Conservation (phyloP, 2,329 filamentous ascomycete genomes). For the Lasiodiplodia hormozganensis region DNA sequence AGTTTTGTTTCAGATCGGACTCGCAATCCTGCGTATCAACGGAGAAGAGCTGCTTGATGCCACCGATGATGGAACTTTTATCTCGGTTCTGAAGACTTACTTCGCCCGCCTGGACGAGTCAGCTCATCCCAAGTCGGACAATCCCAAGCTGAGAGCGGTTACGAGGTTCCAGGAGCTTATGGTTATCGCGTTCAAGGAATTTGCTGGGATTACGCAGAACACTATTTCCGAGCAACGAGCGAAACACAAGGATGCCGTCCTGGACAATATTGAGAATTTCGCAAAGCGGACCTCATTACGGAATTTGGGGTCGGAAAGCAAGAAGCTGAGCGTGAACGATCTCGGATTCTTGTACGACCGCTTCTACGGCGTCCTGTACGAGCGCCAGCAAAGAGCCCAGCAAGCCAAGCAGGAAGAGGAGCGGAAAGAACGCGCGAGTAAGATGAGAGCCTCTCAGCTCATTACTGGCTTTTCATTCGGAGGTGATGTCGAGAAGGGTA, state of each 20-base stretch:
- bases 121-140: constrained; percentile 93
- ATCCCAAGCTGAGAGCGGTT: constrained; percentile 90
- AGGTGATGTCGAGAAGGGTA: constrained; percentile 74
- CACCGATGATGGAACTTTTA: constrained; percentile 93
- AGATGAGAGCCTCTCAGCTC: constrained; percentile 59
- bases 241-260: constrained; percentile 92
- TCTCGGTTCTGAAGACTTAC: constrained; percentile 93
- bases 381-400: constrained; percentile 82
- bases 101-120: constrained; percentile 94
- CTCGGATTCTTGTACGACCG: constrained; percentile 90
- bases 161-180: constrained; percentile 98
- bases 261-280: constrained; percentile 96
- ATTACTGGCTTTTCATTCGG: constrained; percentile 55
- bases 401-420: constrained; percentile 71
- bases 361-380: constrained; percentile 91
- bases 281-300: constrained; percentile 95
- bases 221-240: constrained; percentile 87
- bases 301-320: constrained; percentile 95
- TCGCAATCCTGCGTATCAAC: constrained; percentile 97
- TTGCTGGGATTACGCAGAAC: constrained; percentile 91
- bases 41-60: constrained; percentile 95
- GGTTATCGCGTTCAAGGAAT: constrained; percentile 99
- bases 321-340: constrained; percentile 83
- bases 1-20: constrained; percentile 93
- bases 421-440: constrained; percentile 71